Evolutionary conservation across 148 eudicot species (phyloP).

Genomic region (Dysphania ambrosioides): DNA sequence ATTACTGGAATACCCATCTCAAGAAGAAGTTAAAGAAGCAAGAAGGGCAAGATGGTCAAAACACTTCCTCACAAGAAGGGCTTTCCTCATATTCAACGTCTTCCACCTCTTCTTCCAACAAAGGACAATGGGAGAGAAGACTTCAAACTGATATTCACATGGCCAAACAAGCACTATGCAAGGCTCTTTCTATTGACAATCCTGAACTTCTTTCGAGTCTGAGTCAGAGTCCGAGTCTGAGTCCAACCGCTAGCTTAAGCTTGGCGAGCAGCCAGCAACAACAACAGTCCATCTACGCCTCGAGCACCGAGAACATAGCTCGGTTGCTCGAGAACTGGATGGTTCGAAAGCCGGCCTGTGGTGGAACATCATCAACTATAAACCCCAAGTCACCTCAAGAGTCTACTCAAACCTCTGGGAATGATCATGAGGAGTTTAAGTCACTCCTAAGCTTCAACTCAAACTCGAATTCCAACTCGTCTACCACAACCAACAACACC

Average conservation of each 20-base stretch:
- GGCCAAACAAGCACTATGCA: slow-evolving; percentile 79
- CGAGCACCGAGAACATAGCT: slow-evolving; percentile 70
- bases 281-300: slow-evolving; percentile 44
- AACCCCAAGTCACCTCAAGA: slow-evolving; percentile 4
- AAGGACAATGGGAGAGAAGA: slow-evolving; percentile 89
- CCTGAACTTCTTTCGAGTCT: slow-evolving; percentile 14
- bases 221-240: slow-evolving; percentile 3
- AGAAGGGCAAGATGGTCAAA: slow-evolving; percentile 28
- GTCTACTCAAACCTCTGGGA: slow-evolving; percentile 8
- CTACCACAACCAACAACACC: slow-evolving; percentile 16
- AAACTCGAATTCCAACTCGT: slow-evolving; percentile 24
- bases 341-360: slow-evolving; percentile 29
- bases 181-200: slow-evolving; percentile 69
- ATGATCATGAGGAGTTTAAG: slow-evolving; percentile 22
- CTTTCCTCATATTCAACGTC: slow-evolving; percentile 29
- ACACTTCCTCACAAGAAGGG: slow-evolving; percentile 19
- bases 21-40: slow-evolving; percentile 60
- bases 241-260: too few species aligned
- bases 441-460: slow-evolving; percentile 36
- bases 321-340: slow-evolving; percentile 58
- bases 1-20: slow-evolving; percentile 89
- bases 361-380: slow-evolving; percentile 15
- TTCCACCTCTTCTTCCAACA: slow-evolving; percentile 31
- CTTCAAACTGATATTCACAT: slow-evolving; percentile 77
- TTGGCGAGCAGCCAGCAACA: not conserved